Evolutionary conservation across 768 basidiomycete genomes (phyloP).

Genomic region (Auricularia cornea): DNA sequence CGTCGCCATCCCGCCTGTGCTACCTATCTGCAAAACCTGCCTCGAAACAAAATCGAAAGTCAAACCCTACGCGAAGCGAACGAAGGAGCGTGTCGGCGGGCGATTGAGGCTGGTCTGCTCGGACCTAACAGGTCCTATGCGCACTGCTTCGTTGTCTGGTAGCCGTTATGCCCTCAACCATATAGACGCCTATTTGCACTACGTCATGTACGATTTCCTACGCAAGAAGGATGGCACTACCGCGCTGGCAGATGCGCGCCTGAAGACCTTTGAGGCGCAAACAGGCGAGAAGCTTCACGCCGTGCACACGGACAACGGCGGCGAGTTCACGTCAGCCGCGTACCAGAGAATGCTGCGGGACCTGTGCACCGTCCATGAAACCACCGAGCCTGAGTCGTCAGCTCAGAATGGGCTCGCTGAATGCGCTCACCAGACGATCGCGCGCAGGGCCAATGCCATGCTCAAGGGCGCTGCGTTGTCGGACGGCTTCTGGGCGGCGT

Average conservation of each 20-base stretch:
- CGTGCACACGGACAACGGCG: constrained; percentile 9
- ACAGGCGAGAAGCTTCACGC: neutral
- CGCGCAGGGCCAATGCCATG: constrained; percentile 10
- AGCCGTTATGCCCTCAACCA: neutral
- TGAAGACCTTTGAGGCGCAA: neutral
- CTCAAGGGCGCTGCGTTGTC: constrained; percentile 7
- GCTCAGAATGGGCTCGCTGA: constrained; percentile 20
- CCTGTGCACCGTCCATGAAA: neutral
- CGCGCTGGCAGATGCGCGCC: neutral
- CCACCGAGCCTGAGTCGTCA: constrained; percentile 5
- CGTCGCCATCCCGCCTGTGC: neutral
- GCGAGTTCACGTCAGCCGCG: neutral
- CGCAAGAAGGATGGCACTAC: neutral
- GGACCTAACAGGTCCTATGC: neutral
- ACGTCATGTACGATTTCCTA: neutral
- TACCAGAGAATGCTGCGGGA: neutral
- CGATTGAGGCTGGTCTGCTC: neutral
- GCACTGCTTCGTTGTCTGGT: neutral
- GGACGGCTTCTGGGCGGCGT: constrained; percentile 10
- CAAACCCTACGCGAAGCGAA: neutral
- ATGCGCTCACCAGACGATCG: constrained; percentile 13
- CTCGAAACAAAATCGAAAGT: neutral
- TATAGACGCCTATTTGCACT: neutral
- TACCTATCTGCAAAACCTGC: neutral
- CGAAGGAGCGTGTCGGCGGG: neutral